Evolutionary conservation across 1,284 basidiomycete species (phyloP), one percentile per base, ranked within the genome.

Genomic region (Coniferiporia sulphurascens): DNA sequence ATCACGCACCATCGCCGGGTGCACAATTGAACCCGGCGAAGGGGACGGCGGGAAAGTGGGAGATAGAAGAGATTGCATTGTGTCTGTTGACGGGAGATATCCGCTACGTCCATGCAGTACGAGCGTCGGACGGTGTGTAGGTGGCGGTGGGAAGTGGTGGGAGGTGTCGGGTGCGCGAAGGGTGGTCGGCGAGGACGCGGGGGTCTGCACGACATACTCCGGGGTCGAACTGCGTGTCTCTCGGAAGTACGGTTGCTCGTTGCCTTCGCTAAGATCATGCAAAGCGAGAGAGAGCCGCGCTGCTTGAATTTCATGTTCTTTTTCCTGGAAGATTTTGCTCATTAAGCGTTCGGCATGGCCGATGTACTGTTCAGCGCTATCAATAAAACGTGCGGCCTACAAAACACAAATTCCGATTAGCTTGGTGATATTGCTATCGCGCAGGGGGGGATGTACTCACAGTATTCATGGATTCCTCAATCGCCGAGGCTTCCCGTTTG

Each of bases 1-100:
- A 60, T 85, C 83, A 53, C 61, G 53, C 27, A 85, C 79, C 19
- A 70, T 70, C 46, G 78, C 75, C 5, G 72, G n/a, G n/a, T n/a
- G 71, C 61, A 74, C 62, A 1, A 74, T 74, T 21, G 68, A 71
- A 1, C 78, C 77, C 10, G 63, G 46, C 53, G 27, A 27, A 5
- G 67, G 56, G n/a, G 70, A 70, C 13, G 68, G 52, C 12, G 67
- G 65, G 3, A 73, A 73, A 10, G 72, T 1, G 69, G 68, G 3
- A 69, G 67, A 71, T 21, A 67, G 51, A 22, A 71, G 69, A 45
- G 76, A 66, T 12, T 76, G 75, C 60, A 68, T 52, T 63, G 65
- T 52, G 69, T 71, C 48, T 27, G 5, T 27, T 27, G 27, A 27
- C 27, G 27, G 27, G 27, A 27, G 5, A 27, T 27, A 27, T 27